Percentiles rank a stretch among this genome's conserved stretches.
These are phyloP conservation scores for Aspergillus baeticus DNA, from an alignment of 495 filamentous ascomycete genomes.

Conservation along the genomic window DNA sequence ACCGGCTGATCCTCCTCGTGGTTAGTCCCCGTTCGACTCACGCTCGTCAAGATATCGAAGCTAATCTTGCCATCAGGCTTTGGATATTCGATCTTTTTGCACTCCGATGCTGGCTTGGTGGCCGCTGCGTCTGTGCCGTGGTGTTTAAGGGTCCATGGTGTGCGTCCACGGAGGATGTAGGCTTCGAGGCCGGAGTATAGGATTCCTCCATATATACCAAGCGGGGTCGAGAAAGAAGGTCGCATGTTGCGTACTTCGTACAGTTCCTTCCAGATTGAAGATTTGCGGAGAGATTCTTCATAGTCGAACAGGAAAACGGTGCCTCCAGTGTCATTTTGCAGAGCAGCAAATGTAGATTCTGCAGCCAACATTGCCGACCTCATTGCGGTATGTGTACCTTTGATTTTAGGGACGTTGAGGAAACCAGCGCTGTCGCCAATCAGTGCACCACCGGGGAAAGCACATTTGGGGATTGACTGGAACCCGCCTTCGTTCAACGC, in stretches of 20 bases:
- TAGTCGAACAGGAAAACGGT: conserved; percentile 93
- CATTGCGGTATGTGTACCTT: conserved; percentile 98
- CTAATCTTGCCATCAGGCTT: conserved; percentile 93
- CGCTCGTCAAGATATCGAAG: conserved; percentile 94
- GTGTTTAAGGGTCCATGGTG: conserved; percentile 93
- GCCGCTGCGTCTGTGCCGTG: conserved; percentile 59
- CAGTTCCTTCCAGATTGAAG: conserved; percentile 89
- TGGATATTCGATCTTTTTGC: conserved; percentile 87
- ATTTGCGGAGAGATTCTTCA: conserved; percentile 84
- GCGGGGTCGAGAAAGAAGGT: conserved; percentile 81
- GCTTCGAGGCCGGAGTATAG: conserved; percentile 93
- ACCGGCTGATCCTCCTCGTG: conserved; percentile 99
- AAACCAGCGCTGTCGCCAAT: conserved; percentile 97
- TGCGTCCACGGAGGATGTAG: conserved; percentile 77
- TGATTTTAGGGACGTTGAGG: conserved; percentile 97
- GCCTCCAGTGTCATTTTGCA: conserved; percentile 56
- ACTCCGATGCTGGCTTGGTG: conserved; percentile 78
- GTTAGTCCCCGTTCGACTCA: conserved; percentile 93
- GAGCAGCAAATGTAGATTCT: conserved; percentile 77
- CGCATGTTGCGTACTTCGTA: conserved; percentile 97
- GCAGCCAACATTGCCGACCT: conserved; percentile 95
- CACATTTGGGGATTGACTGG: conserved; percentile 94
- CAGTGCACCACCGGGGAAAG: conserved; percentile 92
- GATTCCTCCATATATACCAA: conserved; percentile 86
- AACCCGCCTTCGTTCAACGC: conserved; percentile 95